Evolutionary conservation across 306 rosid genomes (phyloP).

Genomic region (Medicago arabica): DNA sequence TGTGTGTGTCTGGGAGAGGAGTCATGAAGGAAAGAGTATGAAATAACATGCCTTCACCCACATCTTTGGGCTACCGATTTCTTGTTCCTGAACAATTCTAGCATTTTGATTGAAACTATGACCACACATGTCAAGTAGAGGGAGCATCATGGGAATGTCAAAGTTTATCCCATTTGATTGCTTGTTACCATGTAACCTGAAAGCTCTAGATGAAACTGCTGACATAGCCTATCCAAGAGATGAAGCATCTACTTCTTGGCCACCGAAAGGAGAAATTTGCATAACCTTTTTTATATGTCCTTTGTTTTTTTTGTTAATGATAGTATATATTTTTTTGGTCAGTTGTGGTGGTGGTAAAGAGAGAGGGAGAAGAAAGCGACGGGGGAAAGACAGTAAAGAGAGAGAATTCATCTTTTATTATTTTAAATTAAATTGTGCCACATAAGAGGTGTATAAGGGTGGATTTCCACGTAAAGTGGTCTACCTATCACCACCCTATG

Average conservation of each 20-base stretch:
- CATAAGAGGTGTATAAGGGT: no score
- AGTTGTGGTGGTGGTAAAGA: no score
- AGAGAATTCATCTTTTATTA: no score
- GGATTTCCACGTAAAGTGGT: no score
- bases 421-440: no score
- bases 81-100: conserved; percentile 80
- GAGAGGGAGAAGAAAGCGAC: no score
- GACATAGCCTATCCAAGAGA: conserved; percentile 99
- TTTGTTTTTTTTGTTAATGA: no score
- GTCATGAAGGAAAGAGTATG: conserved; percentile 8
- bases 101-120: conserved; percentile 90
- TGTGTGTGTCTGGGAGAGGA: background rate
- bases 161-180: conserved; percentile 50
- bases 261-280: conserved; percentile 88
- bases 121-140: conserved; percentile 96
- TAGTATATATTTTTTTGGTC: no score
- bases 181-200: conserved; percentile 72
- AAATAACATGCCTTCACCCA: conserved; percentile 68
- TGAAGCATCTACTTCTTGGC: conserved; percentile 83
- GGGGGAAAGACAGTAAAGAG: no score
- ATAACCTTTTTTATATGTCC: no score
- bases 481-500: no score
- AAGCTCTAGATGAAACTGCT: conserved; percentile 93
- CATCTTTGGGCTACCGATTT: conserved; percentile 48
- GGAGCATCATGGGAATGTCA: conserved; percentile 89